These are phyloP conservation scores for Vaccinium vitisidaea DNA, from an alignment of 148 eudicot species.

Conservation along the genomic window DNA sequence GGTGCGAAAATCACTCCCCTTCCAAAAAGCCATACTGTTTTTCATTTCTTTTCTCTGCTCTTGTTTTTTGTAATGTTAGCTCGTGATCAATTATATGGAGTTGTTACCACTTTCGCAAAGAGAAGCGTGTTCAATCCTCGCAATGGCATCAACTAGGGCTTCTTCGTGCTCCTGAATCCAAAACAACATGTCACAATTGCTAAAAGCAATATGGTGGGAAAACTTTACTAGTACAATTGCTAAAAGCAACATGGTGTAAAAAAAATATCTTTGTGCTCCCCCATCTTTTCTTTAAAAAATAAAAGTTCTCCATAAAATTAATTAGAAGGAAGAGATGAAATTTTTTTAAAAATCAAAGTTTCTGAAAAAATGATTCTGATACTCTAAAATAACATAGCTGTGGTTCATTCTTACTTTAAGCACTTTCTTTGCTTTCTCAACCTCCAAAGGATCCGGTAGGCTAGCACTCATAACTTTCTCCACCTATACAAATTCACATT, in stretches of 20 bases:
- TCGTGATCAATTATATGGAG: slow-evolving; percentile 24
- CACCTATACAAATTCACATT: slow-evolving; percentile 38
- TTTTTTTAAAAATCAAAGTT: background rate
- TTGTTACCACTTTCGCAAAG: slow-evolving; percentile 82
- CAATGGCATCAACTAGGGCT: slow-evolving; percentile 72
- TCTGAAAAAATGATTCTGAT: background rate
- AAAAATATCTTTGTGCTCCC: no score
- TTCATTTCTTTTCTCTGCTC: background rate
- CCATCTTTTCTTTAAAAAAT: no score
- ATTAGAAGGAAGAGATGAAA: background rate
- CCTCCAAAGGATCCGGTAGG: slow-evolving; percentile 58
- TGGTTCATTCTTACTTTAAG: slow-evolving; percentile 43
- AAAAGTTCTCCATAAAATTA: no score
- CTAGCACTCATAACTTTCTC: slow-evolving; percentile 58
- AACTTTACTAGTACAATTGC: background rate
- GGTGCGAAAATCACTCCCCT: no score
- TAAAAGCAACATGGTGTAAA: background rate
- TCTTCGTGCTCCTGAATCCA: slow-evolving; percentile 74
- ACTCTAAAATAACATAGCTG: background rate
- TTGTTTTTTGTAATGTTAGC: background rate
- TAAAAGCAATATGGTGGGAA: slow-evolving; percentile 12
- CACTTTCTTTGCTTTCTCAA: slow-evolving; percentile 80
- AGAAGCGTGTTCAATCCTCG: slow-evolving; percentile 75
- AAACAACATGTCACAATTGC: slow-evolving; percentile 2
- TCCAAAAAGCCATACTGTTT: background rate